Percentiles rank a stretch among this genome's conserved stretches.
Conservation (phyloP, 768 basidiomycete genomes). For the Collybia nuda region DNA sequence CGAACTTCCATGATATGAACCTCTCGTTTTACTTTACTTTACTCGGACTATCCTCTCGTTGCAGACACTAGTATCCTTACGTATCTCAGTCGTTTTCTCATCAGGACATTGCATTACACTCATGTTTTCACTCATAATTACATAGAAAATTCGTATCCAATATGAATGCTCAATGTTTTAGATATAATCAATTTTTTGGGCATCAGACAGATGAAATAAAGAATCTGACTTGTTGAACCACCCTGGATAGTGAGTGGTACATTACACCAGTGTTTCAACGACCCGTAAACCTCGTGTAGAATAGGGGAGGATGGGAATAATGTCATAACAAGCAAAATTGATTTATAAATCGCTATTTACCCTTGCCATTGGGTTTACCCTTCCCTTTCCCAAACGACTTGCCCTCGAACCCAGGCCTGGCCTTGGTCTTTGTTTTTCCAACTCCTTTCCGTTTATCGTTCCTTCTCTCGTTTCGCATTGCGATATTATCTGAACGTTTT, state of each 20-base stretch:
- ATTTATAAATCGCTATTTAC: slow-evolving; percentile 19
- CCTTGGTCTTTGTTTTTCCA: slow-evolving; percentile 52
- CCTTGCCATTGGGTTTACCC: slow-evolving; percentile 30
- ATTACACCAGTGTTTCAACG: too few species aligned
- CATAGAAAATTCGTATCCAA: not conserved
- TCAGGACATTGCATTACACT: slow-evolving; percentile 2
- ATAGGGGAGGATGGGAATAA: too few species aligned
- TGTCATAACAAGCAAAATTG: too few species aligned
- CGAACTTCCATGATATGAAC: slow-evolving; percentile 5
- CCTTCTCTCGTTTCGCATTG: slow-evolving; percentile 76
- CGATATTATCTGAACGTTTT: slow-evolving; percentile 90
- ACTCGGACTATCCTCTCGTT: slow-evolving; percentile 9
- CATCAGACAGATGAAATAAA: too few species aligned
- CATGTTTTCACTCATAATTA: slow-evolving; percentile 3
- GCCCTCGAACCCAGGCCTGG: slow-evolving; percentile 86
- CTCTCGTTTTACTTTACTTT: slow-evolving; percentile 7
- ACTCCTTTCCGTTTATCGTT: slow-evolving; percentile 63
- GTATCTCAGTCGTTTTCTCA: slow-evolving; percentile 1
- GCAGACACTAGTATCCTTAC: slow-evolving; percentile 11
- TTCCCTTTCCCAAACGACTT: slow-evolving; percentile 69
- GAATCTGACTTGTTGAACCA: too few species aligned
- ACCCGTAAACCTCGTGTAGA: too few species aligned
- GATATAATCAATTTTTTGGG: too few species aligned
- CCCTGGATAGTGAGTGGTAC: too few species aligned
- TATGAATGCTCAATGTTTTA: too few species aligned